Base-by-base conservation (phyloP, 257 asterid genomes). In the Solanum bukasovii region DNA sequence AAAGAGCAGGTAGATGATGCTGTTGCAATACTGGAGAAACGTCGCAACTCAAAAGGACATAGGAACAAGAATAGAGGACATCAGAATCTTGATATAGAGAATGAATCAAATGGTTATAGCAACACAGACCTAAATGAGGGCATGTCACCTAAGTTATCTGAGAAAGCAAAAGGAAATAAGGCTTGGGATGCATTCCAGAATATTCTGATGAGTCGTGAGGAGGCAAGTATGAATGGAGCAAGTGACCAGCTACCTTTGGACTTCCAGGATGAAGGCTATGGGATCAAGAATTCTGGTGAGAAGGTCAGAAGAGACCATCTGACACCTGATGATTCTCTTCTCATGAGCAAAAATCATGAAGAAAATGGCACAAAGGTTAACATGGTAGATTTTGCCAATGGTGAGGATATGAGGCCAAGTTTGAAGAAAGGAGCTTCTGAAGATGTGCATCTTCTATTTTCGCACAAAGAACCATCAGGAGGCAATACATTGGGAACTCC, bases 141-240 rank as follows among this genome's bases (percentile, higher is more conserved):
- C n/a, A 9, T 61, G 38, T 90, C 85, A 61, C 85, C 87, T 13
- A 87, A 88, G 88, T 73, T 84, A 83, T 79, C 91, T 9, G 90
- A 90, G 61, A 94, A 90, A 38, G 93, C 85, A 46, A 90, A 92
- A 63, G 87, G 89, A 61, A 84, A 61, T 81, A 90, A 85, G 73
- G 88, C 92, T 68, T 96, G 98, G 98, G 94, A 88, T 88, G 95
- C 97, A 85, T 94, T 96, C 79, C 96, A 96, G 90, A 93, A 90
- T 87, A 93, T 94, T 91, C 94, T 95, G 70, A 86, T 94, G 92
- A 94, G 91, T 87, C 91, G 89, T 4, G 95, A 93, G 46, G 96
- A 94, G 87, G 78, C 95, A 9, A 44, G 31, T 83, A 56, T 91
- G 38, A 73, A 77, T 59, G 92, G 87, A 37, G 68, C 49, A 34